Base-by-base conservation (phyloP, 2,329 filamentous ascomycete genomes). In the Calonectria montana region DNA sequence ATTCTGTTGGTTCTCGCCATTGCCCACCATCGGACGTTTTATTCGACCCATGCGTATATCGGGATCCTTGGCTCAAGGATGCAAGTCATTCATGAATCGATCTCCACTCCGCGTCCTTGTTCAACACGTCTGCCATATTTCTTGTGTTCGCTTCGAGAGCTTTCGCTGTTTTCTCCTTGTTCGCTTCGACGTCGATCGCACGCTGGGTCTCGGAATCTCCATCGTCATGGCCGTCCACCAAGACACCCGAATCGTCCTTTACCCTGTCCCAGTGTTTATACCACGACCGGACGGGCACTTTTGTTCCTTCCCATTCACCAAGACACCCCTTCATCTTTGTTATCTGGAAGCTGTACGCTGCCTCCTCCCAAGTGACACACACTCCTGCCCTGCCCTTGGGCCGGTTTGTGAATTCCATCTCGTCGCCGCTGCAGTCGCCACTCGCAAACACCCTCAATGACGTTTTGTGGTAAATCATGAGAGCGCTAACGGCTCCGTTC, bases 361-460 rank as follows among this genome's bases (percentile, higher is more conserved):
- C 25, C 27, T 53, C 62, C 3, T 3, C 16, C 45, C 47, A 65
- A 3, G 45, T 48, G 15, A 65, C 15, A 35, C 62, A 65, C 31
- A 29, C 18, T 5, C 27, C n/a, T 21, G 18, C n/a, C 21, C 3
- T 25, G 29, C 3, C 12, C 13, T 53, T 23, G 15, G 18, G 31
- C 45, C 8, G 10, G 7, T 23, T 6, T 15, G 13, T 12, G n/a
- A 25, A 65, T 10, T 53, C 35, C 45, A 65, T 18, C 62, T 65
- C 62, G 21, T 39, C 16, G 29, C 62, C 62, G 29, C 29, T 65
- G 62, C 62, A 65, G 45, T 65, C 62, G 35, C 62, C 62, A 8
- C n/a, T 53, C 3, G 62, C 21, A 23, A 39, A 65, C 31, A 37
- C 62, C 1, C 31, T 31, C 23, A 65, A 1, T 15, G 18, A 4